Evolutionary conservation across 1,284 basidiomycete species (phyloP).

Genomic region (Wallemia hederae): DNA sequence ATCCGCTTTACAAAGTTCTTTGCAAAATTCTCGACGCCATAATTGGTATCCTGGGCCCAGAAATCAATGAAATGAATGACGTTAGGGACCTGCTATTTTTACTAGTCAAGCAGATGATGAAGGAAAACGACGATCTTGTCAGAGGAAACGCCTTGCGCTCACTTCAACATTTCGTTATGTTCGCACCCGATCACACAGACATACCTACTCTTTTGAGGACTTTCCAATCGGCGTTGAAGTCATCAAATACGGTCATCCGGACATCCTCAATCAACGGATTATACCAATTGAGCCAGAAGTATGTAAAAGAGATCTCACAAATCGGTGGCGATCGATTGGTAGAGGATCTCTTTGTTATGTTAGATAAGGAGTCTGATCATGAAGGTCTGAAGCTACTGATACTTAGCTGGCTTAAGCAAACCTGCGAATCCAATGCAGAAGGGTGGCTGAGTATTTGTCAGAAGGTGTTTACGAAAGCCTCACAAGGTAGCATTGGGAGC

Average conservation of each 20-base stretch:
- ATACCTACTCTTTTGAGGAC: conserved; percentile 43
- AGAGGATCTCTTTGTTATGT: conserved; percentile 72
- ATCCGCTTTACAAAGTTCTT: conserved; percentile 68
- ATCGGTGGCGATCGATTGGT: conserved; percentile 80
- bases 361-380: conserved; percentile 80
- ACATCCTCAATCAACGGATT: conserved; percentile 79
- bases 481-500: conserved; percentile 35
- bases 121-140: conserved; percentile 62
- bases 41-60: conserved; percentile 79
- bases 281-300: conserved; percentile 88
- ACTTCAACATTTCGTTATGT: conserved; percentile 87
- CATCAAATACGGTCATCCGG: conserved; percentile 53
- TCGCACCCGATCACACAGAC: conserved; percentile 53
- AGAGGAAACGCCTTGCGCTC: conserved; percentile 83
- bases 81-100: conserved; percentile 53
- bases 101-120: conserved; percentile 55
- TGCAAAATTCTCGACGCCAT: conserved; percentile 77
- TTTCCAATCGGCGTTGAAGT: conserved; percentile 46
- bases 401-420: conserved; percentile 80
- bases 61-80: conserved; percentile 64
- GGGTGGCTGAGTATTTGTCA: conserved; percentile 98
- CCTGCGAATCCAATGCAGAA: conserved; percentile 65
- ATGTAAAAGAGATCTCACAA: conserved; percentile 69
- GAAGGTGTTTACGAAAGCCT: conserved; percentile 67
- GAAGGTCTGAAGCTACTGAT: conserved; percentile 83